These are phyloP conservation scores for Pelargonium cotyledonis DNA, from an alignment of 441 rosid genomes.

Conservation along the genomic window DNA sequence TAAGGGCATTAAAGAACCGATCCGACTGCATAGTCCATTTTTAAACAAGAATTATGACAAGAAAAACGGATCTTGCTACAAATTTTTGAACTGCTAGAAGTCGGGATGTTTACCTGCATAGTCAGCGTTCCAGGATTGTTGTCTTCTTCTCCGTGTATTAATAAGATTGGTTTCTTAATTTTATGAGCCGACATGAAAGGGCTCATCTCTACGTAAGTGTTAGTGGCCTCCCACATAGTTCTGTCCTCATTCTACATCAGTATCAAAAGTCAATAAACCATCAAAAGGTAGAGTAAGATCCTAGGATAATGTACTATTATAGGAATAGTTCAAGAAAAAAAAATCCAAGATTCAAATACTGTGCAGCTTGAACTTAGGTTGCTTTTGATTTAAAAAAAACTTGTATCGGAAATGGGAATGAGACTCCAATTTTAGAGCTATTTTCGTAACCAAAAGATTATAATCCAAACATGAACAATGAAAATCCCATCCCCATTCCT, in stretches of 20 bases:
- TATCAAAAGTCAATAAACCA: conserved; percentile 13
- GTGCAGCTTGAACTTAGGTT: neutral
- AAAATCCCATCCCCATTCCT: too few relatives aligned
- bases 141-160: conserved; percentile 96
- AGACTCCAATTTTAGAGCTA: too few relatives aligned
- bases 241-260: conserved; percentile 77
- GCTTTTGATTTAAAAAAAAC: too few relatives aligned
- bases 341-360: neutral
- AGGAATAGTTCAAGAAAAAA: conserved; percentile 3
- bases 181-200: conserved; percentile 93
- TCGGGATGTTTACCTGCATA: conserved; percentile 68
- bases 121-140: conserved; percentile 93
- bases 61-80: conserved; percentile 7
- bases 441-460: too few relatives aligned
- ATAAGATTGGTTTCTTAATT: conserved; percentile 90
- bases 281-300: neutral
- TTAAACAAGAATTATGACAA: neutral
- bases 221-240: conserved; percentile 92
- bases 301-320: neutral
- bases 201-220: conserved; percentile 82
- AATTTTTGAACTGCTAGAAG: conserved; percentile 9
- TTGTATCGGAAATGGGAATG: too few relatives aligned
- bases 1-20: conserved; percentile 85
- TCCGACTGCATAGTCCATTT: conserved; percentile 58
- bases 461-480: neutral